Percentiles rank a stretch among this genome's conserved stretches.
phyloP scores from a whole-genome alignment of 176 grass and related monocot genomes.

The Oropetium thomaeum region DNA sequence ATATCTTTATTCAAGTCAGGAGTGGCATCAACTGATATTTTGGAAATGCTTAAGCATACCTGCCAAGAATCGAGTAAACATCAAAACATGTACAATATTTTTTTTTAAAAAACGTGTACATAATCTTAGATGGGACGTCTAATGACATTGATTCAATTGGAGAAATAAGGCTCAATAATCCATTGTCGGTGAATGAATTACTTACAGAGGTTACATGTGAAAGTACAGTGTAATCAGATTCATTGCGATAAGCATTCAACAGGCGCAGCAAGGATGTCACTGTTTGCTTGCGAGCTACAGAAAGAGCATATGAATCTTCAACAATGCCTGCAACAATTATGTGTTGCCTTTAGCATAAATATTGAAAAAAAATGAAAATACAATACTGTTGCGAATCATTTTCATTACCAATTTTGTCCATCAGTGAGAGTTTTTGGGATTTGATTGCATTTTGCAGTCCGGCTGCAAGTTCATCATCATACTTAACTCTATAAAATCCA shows the following conservation, averaged over 20 bases:
- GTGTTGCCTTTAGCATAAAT: conserved; percentile 4
- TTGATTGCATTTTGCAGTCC: conserved; percentile 73
- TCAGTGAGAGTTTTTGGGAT: conserved; percentile 57
- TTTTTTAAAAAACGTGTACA: neutral
- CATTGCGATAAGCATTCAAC: conserved; percentile 65
- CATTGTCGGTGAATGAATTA: conserved; percentile 23
- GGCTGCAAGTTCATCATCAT: conserved; percentile 83
- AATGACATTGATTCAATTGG: neutral
- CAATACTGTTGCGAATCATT: neutral
- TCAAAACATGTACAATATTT: neutral
- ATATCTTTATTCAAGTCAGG: conserved; percentile 65
- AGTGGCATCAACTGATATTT: conserved; percentile 58
- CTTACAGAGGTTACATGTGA: conserved; percentile 80
- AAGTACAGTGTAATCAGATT: conserved; percentile 86
- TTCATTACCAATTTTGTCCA: conserved; percentile 79
- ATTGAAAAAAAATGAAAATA: neutral
- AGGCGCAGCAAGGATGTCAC: conserved; percentile 72
- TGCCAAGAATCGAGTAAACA: conserved; percentile 31
- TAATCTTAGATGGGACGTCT: neutral
- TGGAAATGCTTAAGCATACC: conserved; percentile 63
- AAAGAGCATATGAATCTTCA: conserved; percentile 77
- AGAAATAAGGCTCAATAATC: conserved; percentile 16
- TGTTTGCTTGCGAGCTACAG: conserved; percentile 73
- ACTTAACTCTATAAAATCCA: conserved; percentile 90
- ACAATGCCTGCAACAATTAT: conserved; percentile 63